Percentiles rank a stretch among this genome's conserved stretches.
Conservation (phyloP, 2,329 filamentous ascomycete species). For the Paramyrothecium sp. region DNA sequence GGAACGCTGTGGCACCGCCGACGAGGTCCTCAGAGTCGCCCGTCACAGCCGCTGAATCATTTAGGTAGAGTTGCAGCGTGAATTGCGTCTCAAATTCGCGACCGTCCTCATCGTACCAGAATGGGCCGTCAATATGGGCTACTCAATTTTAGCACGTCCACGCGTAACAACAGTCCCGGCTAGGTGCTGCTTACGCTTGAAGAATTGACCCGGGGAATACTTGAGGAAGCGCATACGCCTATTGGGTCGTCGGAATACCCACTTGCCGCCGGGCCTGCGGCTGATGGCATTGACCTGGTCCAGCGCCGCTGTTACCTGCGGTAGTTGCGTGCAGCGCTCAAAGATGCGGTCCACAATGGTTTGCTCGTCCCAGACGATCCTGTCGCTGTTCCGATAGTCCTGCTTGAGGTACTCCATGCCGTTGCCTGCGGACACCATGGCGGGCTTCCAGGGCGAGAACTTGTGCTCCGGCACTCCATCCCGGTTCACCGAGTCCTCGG, state of each 20-base stretch:
- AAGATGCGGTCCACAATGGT: constrained; percentile 63
- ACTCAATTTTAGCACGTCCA: constrained; percentile 2
- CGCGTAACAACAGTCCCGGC: background rate
- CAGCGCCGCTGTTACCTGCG: constrained; percentile 40
- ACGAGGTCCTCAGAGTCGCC: constrained; percentile 18
- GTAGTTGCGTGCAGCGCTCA: constrained; percentile 48
- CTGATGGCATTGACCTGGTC: constrained; percentile 23
- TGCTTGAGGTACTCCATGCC: constrained; percentile 55
- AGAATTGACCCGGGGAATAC: constrained; percentile 72
- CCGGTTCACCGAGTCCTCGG: constrained; percentile 48
- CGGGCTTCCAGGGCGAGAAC: constrained; percentile 57
- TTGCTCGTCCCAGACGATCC: constrained; percentile 72
- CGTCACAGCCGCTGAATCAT: constrained; percentile 21
- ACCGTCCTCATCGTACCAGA: constrained; percentile 50
- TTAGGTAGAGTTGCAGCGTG: constrained; percentile 53
- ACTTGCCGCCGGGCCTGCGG: constrained; percentile 20
- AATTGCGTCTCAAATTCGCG: constrained; percentile 44
- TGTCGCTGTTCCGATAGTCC: constrained; percentile 66
- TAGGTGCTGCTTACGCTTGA: constrained; percentile 44
- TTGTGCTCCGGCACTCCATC: constrained; percentile 14
- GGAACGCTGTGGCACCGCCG: constrained; percentile 56
- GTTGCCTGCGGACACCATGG: constrained; percentile 64
- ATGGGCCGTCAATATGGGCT: constrained; percentile 69
- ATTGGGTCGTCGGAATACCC: constrained; percentile 58
- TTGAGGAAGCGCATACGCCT: constrained; percentile 73